phyloP scores from a whole-genome alignment of 2,329 filamentous ascomycete genomes.

The Trichoderma sp. region DNA sequence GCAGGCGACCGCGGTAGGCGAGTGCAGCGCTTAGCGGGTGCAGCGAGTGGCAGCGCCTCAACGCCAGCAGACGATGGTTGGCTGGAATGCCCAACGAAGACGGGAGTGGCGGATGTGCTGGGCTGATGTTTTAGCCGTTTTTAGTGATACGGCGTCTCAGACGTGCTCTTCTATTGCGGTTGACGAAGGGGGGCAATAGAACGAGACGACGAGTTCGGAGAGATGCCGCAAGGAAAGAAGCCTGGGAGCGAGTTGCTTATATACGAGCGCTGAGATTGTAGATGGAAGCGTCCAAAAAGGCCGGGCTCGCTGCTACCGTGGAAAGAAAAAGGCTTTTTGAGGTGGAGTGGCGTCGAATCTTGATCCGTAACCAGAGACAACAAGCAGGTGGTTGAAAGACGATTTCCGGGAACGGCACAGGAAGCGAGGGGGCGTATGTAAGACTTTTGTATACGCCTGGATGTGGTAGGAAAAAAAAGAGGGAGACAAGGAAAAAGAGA shows the following conservation, averaged over 20 bases:
- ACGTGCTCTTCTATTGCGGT: not conserved
- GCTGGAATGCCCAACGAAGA: slow-evolving; percentile 14
- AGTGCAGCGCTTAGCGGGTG: not conserved
- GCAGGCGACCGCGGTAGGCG: not conserved
- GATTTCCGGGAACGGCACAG: slow-evolving; percentile 15
- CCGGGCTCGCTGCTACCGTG: not conserved
- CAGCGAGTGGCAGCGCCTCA: not conserved
- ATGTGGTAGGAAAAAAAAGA: not conserved
- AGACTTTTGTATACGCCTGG: not conserved
- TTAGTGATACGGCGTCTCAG: slow-evolving; percentile 12
- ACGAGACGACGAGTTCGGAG: not conserved
- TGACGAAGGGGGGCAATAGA: not conserved
- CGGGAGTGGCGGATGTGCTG: slow-evolving; percentile 19
- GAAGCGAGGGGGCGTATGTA: slow-evolving; percentile 3
- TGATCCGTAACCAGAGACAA: not conserved
- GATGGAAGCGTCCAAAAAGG: not conserved
- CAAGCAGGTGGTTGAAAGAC: slow-evolving; percentile 4
- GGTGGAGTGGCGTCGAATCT: not conserved
- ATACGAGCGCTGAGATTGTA: not conserved
- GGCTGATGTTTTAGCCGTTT: slow-evolving; percentile 14
- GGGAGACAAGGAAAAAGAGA: not conserved
- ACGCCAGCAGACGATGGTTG: slow-evolving; percentile 4
- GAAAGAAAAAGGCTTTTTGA: not conserved
- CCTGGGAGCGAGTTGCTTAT: not conserved
- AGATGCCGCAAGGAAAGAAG: no score